A percentile compares a stretch with the other conserved stretches of the same genome.
phyloP scores from a whole-genome alignment of 352 stramenopile genomes.

The Globisporangium iwayamae region DNA sequence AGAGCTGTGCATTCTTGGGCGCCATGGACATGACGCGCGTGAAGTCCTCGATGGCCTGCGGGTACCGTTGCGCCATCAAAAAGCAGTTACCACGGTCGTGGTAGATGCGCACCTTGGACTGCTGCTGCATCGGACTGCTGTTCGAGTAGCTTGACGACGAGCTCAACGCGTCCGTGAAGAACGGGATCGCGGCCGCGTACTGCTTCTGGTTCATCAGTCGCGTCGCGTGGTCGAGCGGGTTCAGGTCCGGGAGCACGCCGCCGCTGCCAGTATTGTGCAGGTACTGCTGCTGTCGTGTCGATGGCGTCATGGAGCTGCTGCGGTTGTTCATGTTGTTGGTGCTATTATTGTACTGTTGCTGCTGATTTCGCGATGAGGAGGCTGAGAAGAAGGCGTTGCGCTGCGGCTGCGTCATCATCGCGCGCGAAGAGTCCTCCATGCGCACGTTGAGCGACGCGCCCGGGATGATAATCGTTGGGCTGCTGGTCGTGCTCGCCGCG shows the following conservation, averaged over 20 bases:
- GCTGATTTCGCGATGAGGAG: not conserved
- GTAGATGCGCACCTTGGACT: slow-evolving; percentile 49
- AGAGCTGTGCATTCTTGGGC: slow-evolving; percentile 61
- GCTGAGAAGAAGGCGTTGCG: not conserved
- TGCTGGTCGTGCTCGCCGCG: slow-evolving; percentile 6
- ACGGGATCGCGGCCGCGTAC: slow-evolving; percentile 50
- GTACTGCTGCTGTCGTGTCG: slow-evolving; percentile 18
- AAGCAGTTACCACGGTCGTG: slow-evolving; percentile 62
- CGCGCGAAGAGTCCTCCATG: not conserved
- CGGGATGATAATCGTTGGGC: slow-evolving; percentile 6
- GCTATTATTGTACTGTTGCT: not conserved
- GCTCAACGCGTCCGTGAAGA: slow-evolving; percentile 51
- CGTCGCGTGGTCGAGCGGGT: slow-evolving; percentile 32
- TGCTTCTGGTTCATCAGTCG: slow-evolving; percentile 54
- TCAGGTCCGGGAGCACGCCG: slow-evolving; percentile 9
- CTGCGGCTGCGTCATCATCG: not conserved
- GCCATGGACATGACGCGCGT: slow-evolving; percentile 64
- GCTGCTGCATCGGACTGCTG: slow-evolving; percentile 15
- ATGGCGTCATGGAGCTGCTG: slow-evolving; percentile 7
- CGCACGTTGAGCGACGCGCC: slow-evolving; percentile 14
- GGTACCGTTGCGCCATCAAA: slow-evolving; percentile 47
- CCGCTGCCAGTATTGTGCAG: slow-evolving; percentile 12
- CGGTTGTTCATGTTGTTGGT: not conserved
- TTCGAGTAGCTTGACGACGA: slow-evolving; percentile 11
- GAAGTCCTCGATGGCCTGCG: slow-evolving; percentile 70